Conservation (phyloP, 768 basidiomycete genomes). For the Mycena olivaceomarginata region DNA sequence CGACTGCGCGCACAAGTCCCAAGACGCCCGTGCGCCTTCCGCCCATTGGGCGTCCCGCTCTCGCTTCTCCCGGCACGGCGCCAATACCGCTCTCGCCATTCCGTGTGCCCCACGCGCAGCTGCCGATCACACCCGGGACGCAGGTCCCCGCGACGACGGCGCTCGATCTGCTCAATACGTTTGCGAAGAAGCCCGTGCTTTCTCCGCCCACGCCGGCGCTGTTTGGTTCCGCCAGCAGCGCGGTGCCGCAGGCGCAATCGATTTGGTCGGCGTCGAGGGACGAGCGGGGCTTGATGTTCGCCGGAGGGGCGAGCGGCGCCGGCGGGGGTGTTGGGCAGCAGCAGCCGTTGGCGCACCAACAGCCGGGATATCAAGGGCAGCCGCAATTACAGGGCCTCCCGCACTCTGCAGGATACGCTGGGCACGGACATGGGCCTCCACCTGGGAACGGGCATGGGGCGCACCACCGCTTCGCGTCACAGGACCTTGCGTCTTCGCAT, state of each 20-base stretch:
- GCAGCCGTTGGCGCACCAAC: slow-evolving; percentile 15
- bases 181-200: slow-evolving; percentile 18
- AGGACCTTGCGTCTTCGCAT: slow-evolving; percentile 26
- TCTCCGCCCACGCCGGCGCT: not conserved
- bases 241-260: slow-evolving; percentile 31
- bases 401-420: slow-evolving; percentile 9
- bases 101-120: slow-evolving; percentile 18
- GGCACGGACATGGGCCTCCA: not conserved
- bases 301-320: not conserved
- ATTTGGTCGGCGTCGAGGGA: slow-evolving; percentile 44
- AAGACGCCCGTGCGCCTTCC: slow-evolving; percentile 38
- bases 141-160: slow-evolving; percentile 43
- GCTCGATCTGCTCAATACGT: slow-evolving; percentile 41
- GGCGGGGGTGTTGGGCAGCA: slow-evolving; percentile 7
- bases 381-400: slow-evolving; percentile 10
- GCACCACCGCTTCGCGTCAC: slow-evolving; percentile 38
- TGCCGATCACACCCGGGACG: slow-evolving; percentile 35
- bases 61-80: not conserved
- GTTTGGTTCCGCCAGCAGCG: slow-evolving; percentile 22
- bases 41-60: slow-evolving; percentile 6
- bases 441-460: not conserved
- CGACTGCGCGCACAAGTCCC: slow-evolving; percentile 40
- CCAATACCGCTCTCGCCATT: slow-evolving; percentile 31
- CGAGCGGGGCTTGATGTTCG: slow-evolving; percentile 39
- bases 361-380: not conserved